Evolutionary conservation across 306 rosid species (phyloP).

Genomic region (Corylus heterophylla): DNA sequence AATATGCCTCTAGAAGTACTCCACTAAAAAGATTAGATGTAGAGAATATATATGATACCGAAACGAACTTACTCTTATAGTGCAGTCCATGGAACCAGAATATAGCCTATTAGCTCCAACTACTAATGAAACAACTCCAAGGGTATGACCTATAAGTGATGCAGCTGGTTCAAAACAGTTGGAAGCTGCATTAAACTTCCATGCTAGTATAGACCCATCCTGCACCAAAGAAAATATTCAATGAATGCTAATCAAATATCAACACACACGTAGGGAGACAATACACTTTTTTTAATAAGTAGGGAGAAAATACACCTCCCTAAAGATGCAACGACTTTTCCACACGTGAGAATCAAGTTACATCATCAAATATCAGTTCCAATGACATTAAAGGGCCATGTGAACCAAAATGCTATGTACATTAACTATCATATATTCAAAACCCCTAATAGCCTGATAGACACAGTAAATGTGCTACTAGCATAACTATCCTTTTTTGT

Average conservation of each 20-base stretch:
- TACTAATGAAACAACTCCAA: slow-evolving; percentile 83
- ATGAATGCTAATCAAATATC: slow-evolving; percentile 15
- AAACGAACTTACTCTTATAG: slow-evolving; percentile 65
- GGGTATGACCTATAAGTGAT: slow-evolving; percentile 76
- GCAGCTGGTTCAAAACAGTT: slow-evolving; percentile 86
- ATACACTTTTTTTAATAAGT: neutral
- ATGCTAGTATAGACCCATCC: slow-evolving; percentile 89
- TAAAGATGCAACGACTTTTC: slow-evolving; percentile 6
- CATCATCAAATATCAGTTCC: neutral
- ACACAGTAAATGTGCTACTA: neutral
- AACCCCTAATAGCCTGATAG: neutral
- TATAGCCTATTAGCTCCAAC: slow-evolving; percentile 95
- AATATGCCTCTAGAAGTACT: slow-evolving; percentile 1
- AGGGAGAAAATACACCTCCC: neutral
- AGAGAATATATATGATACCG: slow-evolving; percentile 5
- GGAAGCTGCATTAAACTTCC: slow-evolving; percentile 81
- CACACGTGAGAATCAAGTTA: neutral
- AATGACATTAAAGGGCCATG: neutral
- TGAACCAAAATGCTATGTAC: neutral
- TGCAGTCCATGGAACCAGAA: slow-evolving; percentile 95
- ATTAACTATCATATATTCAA: neutral
- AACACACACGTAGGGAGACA: slow-evolving; percentile 1
- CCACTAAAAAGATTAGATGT: neutral
- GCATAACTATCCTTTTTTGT: neutral
- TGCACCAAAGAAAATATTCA: slow-evolving; percentile 38